These are phyloP conservation scores for Ceratocystis colombiana DNA, from an alignment of 2,329 filamentous ascomycete species.

Conservation along the genomic window DNA sequence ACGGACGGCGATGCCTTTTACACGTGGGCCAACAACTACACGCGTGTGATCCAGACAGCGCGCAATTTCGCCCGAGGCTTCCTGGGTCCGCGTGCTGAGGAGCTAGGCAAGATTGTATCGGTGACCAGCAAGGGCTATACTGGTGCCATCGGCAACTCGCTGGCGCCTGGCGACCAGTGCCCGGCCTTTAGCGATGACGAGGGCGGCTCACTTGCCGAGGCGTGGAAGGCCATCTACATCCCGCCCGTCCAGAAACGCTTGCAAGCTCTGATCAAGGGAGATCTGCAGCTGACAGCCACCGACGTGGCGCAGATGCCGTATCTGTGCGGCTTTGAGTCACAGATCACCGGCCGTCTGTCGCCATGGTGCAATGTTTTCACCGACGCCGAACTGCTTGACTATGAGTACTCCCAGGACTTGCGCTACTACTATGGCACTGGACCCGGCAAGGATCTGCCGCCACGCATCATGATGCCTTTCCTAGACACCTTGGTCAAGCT, in stretches of 20 bases:
- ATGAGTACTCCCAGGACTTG: constrained; percentile 59
- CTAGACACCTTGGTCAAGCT: constrained; percentile 44
- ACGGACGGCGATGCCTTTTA: constrained; percentile 42
- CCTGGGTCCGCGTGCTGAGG: constrained; percentile 45
- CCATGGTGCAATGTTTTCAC: constrained; percentile 55
- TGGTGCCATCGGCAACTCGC: constrained; percentile 48
- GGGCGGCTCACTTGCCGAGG: constrained; percentile 38
- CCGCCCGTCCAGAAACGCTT: constrained; percentile 46
- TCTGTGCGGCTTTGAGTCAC: constrained; percentile 61
- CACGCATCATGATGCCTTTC: constrained; percentile 52
- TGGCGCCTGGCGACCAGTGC: constrained; percentile 54
- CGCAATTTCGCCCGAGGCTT: constrained; percentile 52
- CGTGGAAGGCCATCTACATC: constrained; percentile 44
- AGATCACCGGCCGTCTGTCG: constrained; percentile 52
- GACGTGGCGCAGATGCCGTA: constrained; percentile 54
- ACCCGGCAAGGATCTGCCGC: constrained; percentile 44
- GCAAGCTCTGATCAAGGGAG: constrained; percentile 44
- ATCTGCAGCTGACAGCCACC: constrained; percentile 43
- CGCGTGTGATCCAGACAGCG: constrained; percentile 52
- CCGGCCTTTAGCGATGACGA: constrained; percentile 47
- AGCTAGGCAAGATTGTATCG: constrained; percentile 46
- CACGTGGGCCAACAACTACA: constrained; percentile 58
- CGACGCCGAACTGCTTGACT: constrained; percentile 50
- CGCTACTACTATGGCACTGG: constrained; percentile 58
- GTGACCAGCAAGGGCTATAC: constrained; percentile 47